These are phyloP conservation scores for Solanum pimpinellifolium DNA, from an alignment of 257 asterid species.

Conservation along the genomic window DNA sequence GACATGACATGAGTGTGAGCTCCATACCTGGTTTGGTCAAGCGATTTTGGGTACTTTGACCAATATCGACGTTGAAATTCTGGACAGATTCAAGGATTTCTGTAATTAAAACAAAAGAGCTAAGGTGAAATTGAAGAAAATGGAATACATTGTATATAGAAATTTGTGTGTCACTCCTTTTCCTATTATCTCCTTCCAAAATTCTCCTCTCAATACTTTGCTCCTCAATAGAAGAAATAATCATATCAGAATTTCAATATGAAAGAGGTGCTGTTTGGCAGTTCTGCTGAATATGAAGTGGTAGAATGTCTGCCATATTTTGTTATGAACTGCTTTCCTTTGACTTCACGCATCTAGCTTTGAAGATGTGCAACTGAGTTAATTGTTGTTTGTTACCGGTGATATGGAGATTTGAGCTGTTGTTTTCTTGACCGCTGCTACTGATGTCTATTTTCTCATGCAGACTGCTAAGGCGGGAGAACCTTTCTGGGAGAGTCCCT, in stretches of 20 bases:
- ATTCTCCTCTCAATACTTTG: not conserved
- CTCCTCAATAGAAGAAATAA: not conserved
- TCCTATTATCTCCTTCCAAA: not conserved
- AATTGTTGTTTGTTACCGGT: not conserved
- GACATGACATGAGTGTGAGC: not conserved
- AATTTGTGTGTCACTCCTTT: not conserved
- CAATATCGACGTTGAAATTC: not conserved
- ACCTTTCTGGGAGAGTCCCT: constrained; percentile 96
- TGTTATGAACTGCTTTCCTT: not conserved
- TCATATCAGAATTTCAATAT: not conserved
- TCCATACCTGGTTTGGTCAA: not conserved
- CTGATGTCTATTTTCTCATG: constrained; percentile 1
- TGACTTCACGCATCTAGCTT: not conserved
- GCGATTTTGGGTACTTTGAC: not conserved
- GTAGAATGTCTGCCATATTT: not conserved
- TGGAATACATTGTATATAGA: not conserved
- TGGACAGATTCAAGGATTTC: not conserved
- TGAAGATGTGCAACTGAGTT: not conserved
- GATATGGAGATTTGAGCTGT: not conserved
- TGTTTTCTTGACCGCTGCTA: not conserved
- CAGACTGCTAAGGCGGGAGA: constrained; percentile 99
- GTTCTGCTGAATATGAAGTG: not conserved
- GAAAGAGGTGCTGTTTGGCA: not conserved
- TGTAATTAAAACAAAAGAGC: not conserved
- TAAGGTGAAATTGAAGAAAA: not conserved